A percentile compares a stretch with the other conserved stretches of the same genome.
These are phyloP conservation scores for Lodderomyces pseudojiufengensis DNA, from an alignment of 1,139 yeast species.

Conservation along the genomic window DNA sequence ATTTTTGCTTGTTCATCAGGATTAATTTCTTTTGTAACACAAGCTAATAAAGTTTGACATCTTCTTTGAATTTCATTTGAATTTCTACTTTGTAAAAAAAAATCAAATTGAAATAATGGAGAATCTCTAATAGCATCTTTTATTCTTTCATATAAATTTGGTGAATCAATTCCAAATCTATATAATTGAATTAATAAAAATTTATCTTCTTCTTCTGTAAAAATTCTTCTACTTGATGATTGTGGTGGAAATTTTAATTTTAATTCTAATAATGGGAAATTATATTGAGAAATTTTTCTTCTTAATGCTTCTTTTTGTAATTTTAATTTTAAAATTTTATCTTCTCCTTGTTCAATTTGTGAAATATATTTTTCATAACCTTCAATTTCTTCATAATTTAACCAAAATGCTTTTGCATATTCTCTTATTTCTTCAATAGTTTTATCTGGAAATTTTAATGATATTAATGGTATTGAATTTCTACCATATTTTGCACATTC, in stretches of 20 bases:
- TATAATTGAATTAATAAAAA: constrained; percentile 63
- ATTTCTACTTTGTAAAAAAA: constrained; percentile 66
- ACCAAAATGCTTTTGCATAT: constrained; percentile 69
- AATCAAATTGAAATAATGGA: constrained; percentile 65
- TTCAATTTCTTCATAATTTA: constrained; percentile 58
- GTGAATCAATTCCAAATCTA: constrained; percentile 62
- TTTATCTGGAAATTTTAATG: constrained; percentile 60
- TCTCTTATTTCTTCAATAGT: constrained; percentile 63
- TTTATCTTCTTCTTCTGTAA: constrained; percentile 72
- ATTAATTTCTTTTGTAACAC: constrained; percentile 58
- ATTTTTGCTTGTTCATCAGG: constrained; percentile 12
- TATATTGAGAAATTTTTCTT: constrained; percentile 57
- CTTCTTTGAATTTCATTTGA: constrained; percentile 64
- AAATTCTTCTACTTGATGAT: constrained; percentile 51
- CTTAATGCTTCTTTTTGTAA: constrained; percentile 66
- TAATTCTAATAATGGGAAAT: constrained; percentile 64
- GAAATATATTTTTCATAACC: constrained; percentile 66
- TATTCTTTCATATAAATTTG: constrained; percentile 61
- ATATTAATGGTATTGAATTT: constrained; percentile 56
- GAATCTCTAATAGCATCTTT: constrained; percentile 58
- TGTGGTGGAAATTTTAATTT: constrained; percentile 60
- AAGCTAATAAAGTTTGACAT: constrained; percentile 60
- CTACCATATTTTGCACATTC: constrained; percentile 66
- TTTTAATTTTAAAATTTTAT: constrained; percentile 53
- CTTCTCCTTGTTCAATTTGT: constrained; percentile 77